A percentile compares a stretch with the other conserved stretches of the same genome.
Conservation (phyloP, 257 asterid species). For the Fraxinus anomala region DNA sequence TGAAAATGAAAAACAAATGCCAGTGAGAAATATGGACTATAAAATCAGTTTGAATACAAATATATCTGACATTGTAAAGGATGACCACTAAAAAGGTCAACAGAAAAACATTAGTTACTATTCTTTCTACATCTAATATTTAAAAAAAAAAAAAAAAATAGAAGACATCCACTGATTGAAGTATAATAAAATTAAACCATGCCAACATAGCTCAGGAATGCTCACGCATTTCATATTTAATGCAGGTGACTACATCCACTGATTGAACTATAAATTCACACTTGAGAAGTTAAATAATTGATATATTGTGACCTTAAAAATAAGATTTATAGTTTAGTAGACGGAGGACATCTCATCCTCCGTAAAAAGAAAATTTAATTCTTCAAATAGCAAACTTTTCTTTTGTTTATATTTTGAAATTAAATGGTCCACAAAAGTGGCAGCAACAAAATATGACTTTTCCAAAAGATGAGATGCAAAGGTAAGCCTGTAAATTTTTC, state of each 20-base stretch:
- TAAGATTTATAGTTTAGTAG: background rate
- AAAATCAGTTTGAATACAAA: background rate
- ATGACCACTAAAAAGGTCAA: background rate
- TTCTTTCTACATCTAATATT: background rate
- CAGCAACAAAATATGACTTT: background rate
- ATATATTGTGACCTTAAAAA: background rate
- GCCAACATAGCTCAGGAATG: background rate
- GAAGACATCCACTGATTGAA: no score
- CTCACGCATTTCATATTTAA: background rate
- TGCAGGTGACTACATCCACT: background rate
- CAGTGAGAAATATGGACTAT: conserved; percentile 16
- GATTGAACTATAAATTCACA: background rate
- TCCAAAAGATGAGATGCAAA: background rate
- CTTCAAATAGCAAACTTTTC: background rate
- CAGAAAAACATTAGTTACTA: background rate
- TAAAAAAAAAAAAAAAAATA: background rate
- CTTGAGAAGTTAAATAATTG: background rate
- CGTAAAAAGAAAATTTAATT: background rate
- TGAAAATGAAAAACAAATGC: conserved; percentile 36
- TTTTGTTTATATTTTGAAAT: background rate
- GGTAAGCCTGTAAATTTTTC: background rate
- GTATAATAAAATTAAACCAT: background rate
- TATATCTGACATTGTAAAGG: background rate
- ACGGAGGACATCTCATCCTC: background rate
- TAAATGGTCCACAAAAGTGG: background rate